A percentile compares a stretch with the other conserved stretches of the same genome.
These are phyloP conservation scores for Vitellaria paradoxa DNA, from an alignment of 179 eudicot species.

Conservation along the genomic window DNA sequence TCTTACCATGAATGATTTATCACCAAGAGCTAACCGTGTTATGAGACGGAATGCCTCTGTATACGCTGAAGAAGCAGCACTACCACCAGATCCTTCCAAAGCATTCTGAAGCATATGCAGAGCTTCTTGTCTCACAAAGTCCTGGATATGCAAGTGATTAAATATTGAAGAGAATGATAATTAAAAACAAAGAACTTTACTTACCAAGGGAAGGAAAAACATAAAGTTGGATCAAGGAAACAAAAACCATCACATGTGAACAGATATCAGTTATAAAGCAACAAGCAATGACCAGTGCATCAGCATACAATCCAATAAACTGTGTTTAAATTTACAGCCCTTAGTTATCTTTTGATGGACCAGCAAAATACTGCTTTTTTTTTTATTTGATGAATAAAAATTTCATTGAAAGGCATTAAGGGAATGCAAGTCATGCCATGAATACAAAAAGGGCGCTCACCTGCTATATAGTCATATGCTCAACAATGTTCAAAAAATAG, in stretches of 20 bases:
- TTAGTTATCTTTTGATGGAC: neutral
- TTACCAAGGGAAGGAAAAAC: no score
- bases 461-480: no score
- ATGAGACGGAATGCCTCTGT: conserved; percentile 78
- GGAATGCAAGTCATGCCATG: no score
- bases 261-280: neutral
- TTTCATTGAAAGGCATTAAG: no score
- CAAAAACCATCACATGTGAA: neutral
- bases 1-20: conserved; percentile 83
- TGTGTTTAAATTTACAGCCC: neutral
- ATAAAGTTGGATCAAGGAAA: neutral
- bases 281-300: neutral
- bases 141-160: conserved; percentile 40
- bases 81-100: conserved; percentile 92
- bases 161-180: neutral
- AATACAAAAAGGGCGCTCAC: no score
- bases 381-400: neutral
- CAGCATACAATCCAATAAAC: neutral
- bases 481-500: no score
- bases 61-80: conserved; percentile 71
- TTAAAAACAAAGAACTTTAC: neutral
- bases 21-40: conserved; percentile 70
- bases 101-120: conserved; percentile 92
- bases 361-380: neutral
- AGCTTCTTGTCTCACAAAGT: conserved; percentile 92